A percentile compares a stretch with the other conserved stretches of the same genome.
phyloP scores from a whole-genome alignment of 169 alveolate genomes.

The Plasmodium vivax region DNA sequence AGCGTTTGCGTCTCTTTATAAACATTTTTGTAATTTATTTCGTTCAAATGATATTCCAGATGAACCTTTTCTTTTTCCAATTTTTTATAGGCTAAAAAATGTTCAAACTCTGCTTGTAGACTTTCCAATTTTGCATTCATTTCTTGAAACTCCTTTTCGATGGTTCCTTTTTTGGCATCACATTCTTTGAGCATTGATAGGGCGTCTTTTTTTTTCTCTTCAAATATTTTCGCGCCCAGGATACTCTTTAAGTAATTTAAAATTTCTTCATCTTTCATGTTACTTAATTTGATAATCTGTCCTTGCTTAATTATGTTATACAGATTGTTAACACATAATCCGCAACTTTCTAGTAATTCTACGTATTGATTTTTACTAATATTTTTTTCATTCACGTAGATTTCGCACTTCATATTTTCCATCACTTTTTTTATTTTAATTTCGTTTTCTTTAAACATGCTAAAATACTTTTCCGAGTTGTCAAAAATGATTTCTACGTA shows the following conservation, averaged over 20 bases:
- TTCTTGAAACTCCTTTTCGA: slow-evolving; percentile 79
- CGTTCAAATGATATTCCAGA: slow-evolving; percentile 63
- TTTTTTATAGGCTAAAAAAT: slow-evolving; percentile 73
- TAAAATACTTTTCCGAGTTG: slow-evolving; percentile 67
- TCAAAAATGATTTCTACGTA: slow-evolving; percentile 69
- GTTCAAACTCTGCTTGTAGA: slow-evolving; percentile 77
- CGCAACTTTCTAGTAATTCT: slow-evolving; percentile 72
- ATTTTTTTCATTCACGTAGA: slow-evolving; percentile 67
- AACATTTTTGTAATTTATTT: slow-evolving; percentile 70
- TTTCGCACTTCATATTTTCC: slow-evolving; percentile 75
- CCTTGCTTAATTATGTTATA: slow-evolving; percentile 72
- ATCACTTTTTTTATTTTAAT: slow-evolving; percentile 68
- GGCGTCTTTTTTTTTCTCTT: slow-evolving; percentile 74
- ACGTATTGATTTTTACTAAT: slow-evolving; percentile 71
- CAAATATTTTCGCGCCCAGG: slow-evolving; percentile 71
- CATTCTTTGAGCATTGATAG: slow-evolving; percentile 77
- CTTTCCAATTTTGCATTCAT: slow-evolving; percentile 76
- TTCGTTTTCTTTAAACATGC: slow-evolving; percentile 73
- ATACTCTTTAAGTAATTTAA: slow-evolving; percentile 68
- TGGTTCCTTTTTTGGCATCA: slow-evolving; percentile 76
- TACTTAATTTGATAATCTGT: slow-evolving; percentile 69
- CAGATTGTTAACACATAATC: slow-evolving; percentile 61
- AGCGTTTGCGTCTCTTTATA: slow-evolving; percentile 68
- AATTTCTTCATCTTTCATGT: slow-evolving; percentile 70
- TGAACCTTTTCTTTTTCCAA: slow-evolving; percentile 73